Percentiles rank a stretch among this genome's conserved stretches.
These are phyloP conservation scores for Cystobasidium ongulense DNA, from an alignment of 768 basidiomycete genomes.

Conservation along the genomic window DNA sequence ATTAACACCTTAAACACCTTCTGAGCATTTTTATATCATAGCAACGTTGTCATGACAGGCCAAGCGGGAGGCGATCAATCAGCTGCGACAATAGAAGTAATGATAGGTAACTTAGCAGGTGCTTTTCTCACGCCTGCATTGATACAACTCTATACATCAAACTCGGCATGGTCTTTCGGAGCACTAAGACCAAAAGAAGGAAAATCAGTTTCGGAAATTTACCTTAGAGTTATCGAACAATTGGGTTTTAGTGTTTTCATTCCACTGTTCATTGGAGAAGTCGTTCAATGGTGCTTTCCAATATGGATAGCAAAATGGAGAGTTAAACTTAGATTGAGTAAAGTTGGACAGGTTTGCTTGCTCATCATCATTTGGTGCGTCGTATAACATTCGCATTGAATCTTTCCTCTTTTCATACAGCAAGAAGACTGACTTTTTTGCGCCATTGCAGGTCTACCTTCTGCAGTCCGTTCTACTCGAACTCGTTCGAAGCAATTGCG, in stretches of 20 bases:
- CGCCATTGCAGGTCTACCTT: not conserved
- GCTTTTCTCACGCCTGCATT: conserved; percentile 44
- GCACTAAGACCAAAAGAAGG: conserved; percentile 37
- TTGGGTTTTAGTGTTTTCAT: conserved; percentile 43
- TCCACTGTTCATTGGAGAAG: conserved; percentile 34
- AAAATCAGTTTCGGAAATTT: conserved; percentile 36
- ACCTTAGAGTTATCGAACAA: conserved; percentile 41
- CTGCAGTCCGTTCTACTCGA: not conserved
- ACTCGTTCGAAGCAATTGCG: not conserved
- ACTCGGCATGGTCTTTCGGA: conserved; percentile 30
- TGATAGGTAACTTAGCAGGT: conserved; percentile 16
- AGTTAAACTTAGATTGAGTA: not conserved
- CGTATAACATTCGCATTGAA: not conserved
- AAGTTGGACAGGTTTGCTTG: not conserved
- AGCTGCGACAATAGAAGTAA: conserved; percentile 43
- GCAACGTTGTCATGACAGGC: conserved; percentile 44
- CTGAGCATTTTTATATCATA: conserved; percentile 25
- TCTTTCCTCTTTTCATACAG: no score
- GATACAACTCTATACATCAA: conserved; percentile 34
- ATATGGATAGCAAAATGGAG: not conserved
- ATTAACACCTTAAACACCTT: not conserved
- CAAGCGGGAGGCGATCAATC: conserved; percentile 43
- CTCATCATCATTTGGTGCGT: conserved; percentile 6
- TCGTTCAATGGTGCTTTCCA: not conserved
- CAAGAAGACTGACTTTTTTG: no score